phyloP scores from a whole-genome alignment of 495 filamentous ascomycete species.

The Penicillium nucicola region DNA sequence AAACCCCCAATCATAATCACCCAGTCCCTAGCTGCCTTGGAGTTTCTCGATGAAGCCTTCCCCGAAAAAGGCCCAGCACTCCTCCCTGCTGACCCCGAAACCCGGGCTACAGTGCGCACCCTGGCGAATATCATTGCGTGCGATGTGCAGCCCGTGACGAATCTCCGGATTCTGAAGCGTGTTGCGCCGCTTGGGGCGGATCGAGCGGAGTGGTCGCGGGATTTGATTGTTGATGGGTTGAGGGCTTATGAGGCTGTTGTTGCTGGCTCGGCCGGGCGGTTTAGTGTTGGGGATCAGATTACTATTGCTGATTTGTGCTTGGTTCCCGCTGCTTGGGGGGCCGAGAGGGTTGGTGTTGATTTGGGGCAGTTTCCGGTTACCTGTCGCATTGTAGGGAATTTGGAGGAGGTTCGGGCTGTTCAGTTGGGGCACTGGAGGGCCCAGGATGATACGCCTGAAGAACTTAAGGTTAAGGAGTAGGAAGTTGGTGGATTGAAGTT shows the following conservation, averaged over 20 bases:
- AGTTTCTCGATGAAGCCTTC: slow-evolving; percentile 51
- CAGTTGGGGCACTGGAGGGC: slow-evolving; percentile 42
- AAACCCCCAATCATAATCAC: slow-evolving; percentile 33
- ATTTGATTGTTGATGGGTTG: slow-evolving; percentile 42
- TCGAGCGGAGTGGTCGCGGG: slow-evolving; percentile 33
- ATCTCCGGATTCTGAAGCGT: slow-evolving; percentile 41
- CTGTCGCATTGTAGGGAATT: slow-evolving; percentile 30
- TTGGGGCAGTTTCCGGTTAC: slow-evolving; percentile 37
- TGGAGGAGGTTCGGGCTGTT: slow-evolving; percentile 38
- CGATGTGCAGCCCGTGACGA: slow-evolving; percentile 52
- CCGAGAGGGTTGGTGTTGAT: slow-evolving; percentile 47
- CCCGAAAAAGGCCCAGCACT: slow-evolving; percentile 24
- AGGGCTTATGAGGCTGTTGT: slow-evolving; percentile 44
- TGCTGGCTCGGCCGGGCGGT: slow-evolving; percentile 33
- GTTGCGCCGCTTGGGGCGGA: slow-evolving; percentile 40
- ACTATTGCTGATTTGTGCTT: slow-evolving; percentile 53
- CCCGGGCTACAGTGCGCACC: slow-evolving; percentile 39
- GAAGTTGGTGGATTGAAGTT: not conserved
- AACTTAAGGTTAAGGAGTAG: slow-evolving; percentile 30
- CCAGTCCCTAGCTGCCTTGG: slow-evolving; percentile 51
- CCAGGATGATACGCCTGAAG: slow-evolving; percentile 48
- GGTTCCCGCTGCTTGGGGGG: slow-evolving; percentile 49
- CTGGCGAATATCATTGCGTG: slow-evolving; percentile 45
- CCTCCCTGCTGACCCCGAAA: slow-evolving; percentile 33
- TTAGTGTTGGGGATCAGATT: slow-evolving; percentile 49